A percentile compares a stretch with the other conserved stretches of the same genome.
These are phyloP conservation scores for Alternaria gaisen DNA, from an alignment of 2,329 filamentous ascomycete genomes.

Conservation along the genomic window DNA sequence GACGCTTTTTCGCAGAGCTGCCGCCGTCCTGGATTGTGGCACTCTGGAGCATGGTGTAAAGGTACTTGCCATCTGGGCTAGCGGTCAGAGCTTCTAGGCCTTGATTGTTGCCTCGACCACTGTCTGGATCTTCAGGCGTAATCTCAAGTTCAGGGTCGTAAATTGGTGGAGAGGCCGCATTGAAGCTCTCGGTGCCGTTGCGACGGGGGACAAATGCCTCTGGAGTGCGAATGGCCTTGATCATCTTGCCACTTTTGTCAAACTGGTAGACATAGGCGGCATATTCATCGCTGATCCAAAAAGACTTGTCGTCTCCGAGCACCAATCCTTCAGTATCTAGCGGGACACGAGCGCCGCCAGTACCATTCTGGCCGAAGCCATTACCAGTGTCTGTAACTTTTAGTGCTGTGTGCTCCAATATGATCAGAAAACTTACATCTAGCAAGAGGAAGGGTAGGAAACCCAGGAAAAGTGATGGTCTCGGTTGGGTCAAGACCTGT, in stretches of 20 bases:
- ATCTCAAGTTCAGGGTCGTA: conserved; percentile 63
- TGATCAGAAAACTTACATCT: conserved; percentile 54
- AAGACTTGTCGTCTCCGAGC: conserved; percentile 66
- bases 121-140: conserved; percentile 65
- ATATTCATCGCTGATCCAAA: conserved; percentile 71
- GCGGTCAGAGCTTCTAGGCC: conserved; percentile 76
- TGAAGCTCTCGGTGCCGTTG: conserved; percentile 69
- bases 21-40: conserved; percentile 64
- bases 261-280: conserved; percentile 78
- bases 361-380: conserved; percentile 70
- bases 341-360: conserved; percentile 67
- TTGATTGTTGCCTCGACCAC: conserved; percentile 75
- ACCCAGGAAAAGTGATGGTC: conserved; percentile 61
- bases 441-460: conserved; percentile 69
- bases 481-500: conserved; percentile 52
- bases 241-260: conserved; percentile 64
- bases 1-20: conserved; percentile 61
- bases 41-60: conserved; percentile 73
- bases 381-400: conserved; percentile 63
- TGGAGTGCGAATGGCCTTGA: conserved; percentile 70
- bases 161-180: conserved; percentile 68
- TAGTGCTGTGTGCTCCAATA: not conserved
- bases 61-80: conserved; percentile 68
- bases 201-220: conserved; percentile 70
- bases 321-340: conserved; percentile 74